Percentiles rank a stretch among this genome's conserved stretches.
phyloP scores from a whole-genome alignment of 306 rosid species.

The Oxytropis ochrocephala region DNA sequence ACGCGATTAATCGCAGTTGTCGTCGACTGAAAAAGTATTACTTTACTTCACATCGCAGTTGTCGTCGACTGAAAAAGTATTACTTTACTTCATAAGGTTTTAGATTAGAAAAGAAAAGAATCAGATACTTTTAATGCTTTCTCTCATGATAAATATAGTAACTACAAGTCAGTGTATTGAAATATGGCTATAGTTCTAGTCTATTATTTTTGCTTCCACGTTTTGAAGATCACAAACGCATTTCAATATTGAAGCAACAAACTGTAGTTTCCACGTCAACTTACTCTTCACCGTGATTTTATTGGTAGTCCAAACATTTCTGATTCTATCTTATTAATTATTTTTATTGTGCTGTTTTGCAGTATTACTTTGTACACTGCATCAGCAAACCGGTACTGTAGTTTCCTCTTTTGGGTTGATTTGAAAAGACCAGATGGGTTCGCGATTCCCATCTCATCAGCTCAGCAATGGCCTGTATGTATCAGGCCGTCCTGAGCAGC shows the following conservation, averaged over 20 bases:
- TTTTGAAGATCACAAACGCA: too few relatives aligned
- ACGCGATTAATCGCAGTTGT: neutral
- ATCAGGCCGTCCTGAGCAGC: conserved; percentile 98
- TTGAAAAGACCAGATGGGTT: conserved; percentile 69
- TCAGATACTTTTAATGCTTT: neutral
- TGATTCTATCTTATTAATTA: neutral
- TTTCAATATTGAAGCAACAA: too few relatives aligned
- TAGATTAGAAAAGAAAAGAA: neutral
- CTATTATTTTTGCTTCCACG: neutral
- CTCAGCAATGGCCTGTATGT: conserved; percentile 98
- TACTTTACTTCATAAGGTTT: neutral
- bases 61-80: neutral
- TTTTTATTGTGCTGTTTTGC: conserved; percentile 25
- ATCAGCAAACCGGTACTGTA: neutral
- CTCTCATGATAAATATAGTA: neutral
- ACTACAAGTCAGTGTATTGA: neutral
- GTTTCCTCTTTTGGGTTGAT: conserved; percentile 25
- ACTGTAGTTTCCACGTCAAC: too few relatives aligned
- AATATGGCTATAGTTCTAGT: neutral
- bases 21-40: neutral
- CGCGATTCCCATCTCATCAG: conserved; percentile 97
- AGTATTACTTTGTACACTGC: conserved; percentile 30
- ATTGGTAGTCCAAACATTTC: too few relatives aligned
- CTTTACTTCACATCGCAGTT: neutral
- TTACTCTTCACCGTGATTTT: too few relatives aligned